Base-by-base conservation (phyloP, 768 basidiomycete genomes). In the Leccinum rimulosum region DNA sequence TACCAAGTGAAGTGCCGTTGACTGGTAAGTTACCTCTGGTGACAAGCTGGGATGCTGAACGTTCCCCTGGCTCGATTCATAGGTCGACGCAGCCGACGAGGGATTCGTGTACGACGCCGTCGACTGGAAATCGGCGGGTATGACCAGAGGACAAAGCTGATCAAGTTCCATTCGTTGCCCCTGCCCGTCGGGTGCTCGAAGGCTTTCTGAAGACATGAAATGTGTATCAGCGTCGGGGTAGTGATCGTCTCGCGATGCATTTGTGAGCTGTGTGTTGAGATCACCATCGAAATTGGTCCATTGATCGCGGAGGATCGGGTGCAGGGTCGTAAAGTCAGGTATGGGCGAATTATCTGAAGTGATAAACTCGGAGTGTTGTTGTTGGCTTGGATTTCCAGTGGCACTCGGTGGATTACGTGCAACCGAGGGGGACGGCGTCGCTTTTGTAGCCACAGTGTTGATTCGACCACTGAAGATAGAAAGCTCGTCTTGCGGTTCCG, bases 381-480 rank as follows among this genome's bases (percentile, higher is more conserved):
- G 77, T 33, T 12, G 33, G 70, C 11, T 66, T 58, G 9, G 75
- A 74, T 15, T 70, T 57, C 8, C 74, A 63, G 48, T 66, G 28
- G 63, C 38, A 70, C 33, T 12, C 4, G 38, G 48, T 17, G 53
- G 19, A 28, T n/a, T 40, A 45, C 30, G 55, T 11, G 28, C 5
- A 50, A 33, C 52, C 4, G 61, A 47, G 22, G 73, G 64, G 7
- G 68, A 64, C 17, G 76, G 53, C 6, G 75, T 57, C 1, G 68
- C 66, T 57, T 82, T 83, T 0, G 83, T 85, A 9, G 76, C 74
- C 25, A 90, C 75, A 0, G 83, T 87, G 60, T 87, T 82, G 10
- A 84, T 89, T 65, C 84, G 82, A n/a, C 89, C 89, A 52, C 87
- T 84, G 70, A 91, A 91, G 27, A 91, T 88, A 6, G 84, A 82